Conservation (phyloP, 1,284 basidiomycete genomes). For the Grifola frondosa region DNA sequence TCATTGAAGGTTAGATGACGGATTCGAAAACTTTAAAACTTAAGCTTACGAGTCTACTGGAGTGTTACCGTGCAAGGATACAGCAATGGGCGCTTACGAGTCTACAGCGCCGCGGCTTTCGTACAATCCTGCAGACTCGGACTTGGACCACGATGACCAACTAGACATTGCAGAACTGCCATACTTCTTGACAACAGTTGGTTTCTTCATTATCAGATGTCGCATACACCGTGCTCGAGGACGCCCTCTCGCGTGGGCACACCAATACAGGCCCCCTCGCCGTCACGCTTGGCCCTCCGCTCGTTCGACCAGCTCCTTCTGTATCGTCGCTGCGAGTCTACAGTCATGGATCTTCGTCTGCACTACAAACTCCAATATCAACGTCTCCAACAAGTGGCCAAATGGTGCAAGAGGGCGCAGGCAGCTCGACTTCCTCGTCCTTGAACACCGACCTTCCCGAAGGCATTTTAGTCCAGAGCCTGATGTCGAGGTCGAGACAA, state of each 20-base stretch:
- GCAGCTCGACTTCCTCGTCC: conserved; percentile 68
- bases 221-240: conserved; percentile 27
- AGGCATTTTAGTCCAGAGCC: conserved; percentile 67
- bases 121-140: no score
- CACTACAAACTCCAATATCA: conserved; percentile 20
- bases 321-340: conserved; percentile 33
- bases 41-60: no score
- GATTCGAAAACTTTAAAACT: no score
- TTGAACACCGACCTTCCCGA: conserved; percentile 63
- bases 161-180: no score
- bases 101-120: no score
- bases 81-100: no score
- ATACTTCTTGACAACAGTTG: no score
- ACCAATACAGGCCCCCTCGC: conserved; percentile 27
- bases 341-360: conserved; percentile 26
- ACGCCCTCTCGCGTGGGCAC: conserved; percentile 34
- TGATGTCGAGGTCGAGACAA: conserved; percentile 54
- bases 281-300: conserved; percentile 30
- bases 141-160: no score
- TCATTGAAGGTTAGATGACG: no score
- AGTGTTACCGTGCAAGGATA: no score
- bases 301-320: conserved; percentile 31
- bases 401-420: conserved; percentile 34
- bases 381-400: conserved; percentile 16
- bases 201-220: conserved; percentile 20